Evolutionary conservation across 176 grass and related monocot species (phyloP).

Genomic region (Avena eriantha): DNA sequence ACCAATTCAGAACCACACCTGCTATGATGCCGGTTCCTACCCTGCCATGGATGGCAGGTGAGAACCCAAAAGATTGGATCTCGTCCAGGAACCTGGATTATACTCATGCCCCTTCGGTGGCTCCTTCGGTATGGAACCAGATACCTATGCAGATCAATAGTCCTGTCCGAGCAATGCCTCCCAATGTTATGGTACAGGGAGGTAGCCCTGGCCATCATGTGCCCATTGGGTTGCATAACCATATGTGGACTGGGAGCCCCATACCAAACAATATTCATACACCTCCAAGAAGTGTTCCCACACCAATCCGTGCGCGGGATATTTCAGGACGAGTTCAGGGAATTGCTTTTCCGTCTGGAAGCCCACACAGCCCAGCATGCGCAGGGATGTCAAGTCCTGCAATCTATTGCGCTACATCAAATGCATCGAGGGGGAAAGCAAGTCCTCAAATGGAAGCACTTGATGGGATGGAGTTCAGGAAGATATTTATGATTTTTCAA

Average conservation of each 20-base stretch:
- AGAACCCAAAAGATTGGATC: not conserved
- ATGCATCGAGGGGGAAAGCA: conserved; percentile 25
- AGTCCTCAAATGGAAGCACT: conserved; percentile 61
- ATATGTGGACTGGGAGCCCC: not conserved
- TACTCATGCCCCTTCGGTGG: not conserved
- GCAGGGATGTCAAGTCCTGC: not conserved
- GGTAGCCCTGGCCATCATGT: not conserved
- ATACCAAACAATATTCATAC: not conserved
- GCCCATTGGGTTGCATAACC: conserved; percentile 7
- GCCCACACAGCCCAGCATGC: not conserved
- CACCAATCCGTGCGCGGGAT: conserved; percentile 10
- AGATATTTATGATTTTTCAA: conserved; percentile 34
- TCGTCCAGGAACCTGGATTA: conserved; percentile 4
- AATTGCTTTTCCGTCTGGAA: conserved; percentile 20
- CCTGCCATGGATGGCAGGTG: conserved; percentile 3
- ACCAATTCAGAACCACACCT: not conserved
- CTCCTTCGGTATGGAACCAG: not conserved
- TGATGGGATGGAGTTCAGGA: conserved; percentile 60
- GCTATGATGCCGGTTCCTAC: conserved; percentile 28
- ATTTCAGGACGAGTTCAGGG: conserved; percentile 36
- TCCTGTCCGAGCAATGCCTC: not conserved
- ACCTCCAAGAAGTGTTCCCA: conserved; percentile 3
- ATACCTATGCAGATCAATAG: not conserved
- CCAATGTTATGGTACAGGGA: conserved; percentile 6
- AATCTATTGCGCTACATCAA: not conserved